Evolutionary conservation across 2,329 filamentous ascomycete species (phyloP).

Genomic region (Harringtonia aguacate): DNA sequence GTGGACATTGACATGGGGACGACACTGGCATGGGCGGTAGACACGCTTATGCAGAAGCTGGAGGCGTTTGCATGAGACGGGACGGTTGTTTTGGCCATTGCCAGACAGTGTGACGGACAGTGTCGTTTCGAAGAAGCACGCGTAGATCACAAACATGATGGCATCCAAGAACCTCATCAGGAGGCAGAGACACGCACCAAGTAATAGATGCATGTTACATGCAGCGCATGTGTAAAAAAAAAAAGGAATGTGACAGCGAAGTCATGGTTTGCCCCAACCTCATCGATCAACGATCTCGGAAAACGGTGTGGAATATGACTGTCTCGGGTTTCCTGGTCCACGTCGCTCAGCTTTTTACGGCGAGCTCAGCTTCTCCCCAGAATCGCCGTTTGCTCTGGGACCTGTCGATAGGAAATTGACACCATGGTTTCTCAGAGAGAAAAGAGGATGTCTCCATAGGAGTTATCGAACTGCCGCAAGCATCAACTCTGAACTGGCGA

Average conservation of each 20-base stretch:
- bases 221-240: neutral
- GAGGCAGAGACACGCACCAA: too few relatives aligned
- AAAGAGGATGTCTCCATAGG: slow-evolving; percentile 63
- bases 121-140: too few relatives aligned
- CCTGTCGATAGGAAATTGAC: slow-evolving; percentile 93
- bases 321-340: slow-evolving; percentile 44
- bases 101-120: too few relatives aligned
- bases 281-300: slow-evolving; percentile 82
- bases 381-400: slow-evolving; percentile 64
- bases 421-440: slow-evolving; percentile 41
- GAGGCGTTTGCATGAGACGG: slow-evolving; percentile 4
- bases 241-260: slow-evolving; percentile 46
- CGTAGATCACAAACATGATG: too few relatives aligned
- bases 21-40: slow-evolving; percentile 59
- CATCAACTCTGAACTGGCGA: slow-evolving; percentile 60
- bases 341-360: slow-evolving; percentile 57
- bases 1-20: slow-evolving; percentile 48
- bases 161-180: too few relatives aligned
- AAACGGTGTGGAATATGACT: slow-evolving; percentile 87
- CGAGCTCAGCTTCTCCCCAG: slow-evolving; percentile 53
- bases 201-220: too few relatives aligned
- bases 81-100: too few relatives aligned
- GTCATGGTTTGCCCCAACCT: slow-evolving; percentile 83
- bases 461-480: slow-evolving; percentile 74
- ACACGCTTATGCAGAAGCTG: slow-evolving; percentile 41